These are phyloP conservation scores for Talaromyces rugulosus DNA, from an alignment of 2,329 filamentous ascomycete species.

Conservation along the genomic window DNA sequence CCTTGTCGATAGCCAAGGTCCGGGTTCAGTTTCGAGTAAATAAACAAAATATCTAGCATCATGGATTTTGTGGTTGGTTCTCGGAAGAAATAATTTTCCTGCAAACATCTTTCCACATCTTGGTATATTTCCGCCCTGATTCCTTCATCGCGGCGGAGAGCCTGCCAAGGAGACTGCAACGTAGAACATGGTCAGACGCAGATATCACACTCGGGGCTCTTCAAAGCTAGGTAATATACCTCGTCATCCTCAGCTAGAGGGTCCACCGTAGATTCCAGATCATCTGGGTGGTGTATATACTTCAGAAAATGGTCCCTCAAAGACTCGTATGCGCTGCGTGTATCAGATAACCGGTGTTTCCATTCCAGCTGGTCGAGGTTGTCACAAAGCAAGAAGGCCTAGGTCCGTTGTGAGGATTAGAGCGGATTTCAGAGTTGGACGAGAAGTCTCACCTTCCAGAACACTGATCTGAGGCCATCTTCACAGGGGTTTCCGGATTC, in stretches of 20 bases:
- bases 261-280: slow-evolving; percentile 69
- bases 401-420: slow-evolving; percentile 7
- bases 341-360: slow-evolving; percentile 62
- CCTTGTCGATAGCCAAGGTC: slow-evolving; percentile 91
- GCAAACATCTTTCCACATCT: slow-evolving; percentile 86
- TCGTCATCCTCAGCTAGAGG: slow-evolving; percentile 78
- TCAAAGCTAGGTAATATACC: slow-evolving; percentile 42
- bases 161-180: slow-evolving; percentile 80
- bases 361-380: slow-evolving; percentile 62
- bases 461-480: slow-evolving; percentile 75
- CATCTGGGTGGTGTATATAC: slow-evolving; percentile 79
- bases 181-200: slow-evolving; percentile 20
- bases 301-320: slow-evolving; percentile 71
- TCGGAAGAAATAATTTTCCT: slow-evolving; percentile 87
- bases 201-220: slow-evolving; percentile 27
- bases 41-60: slow-evolving; percentile 84
- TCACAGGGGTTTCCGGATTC: slow-evolving; percentile 60
- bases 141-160: slow-evolving; percentile 76
- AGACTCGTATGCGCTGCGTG: slow-evolving; percentile 69
- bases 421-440: slow-evolving; percentile 5
- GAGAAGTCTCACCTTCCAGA: slow-evolving; percentile 71
- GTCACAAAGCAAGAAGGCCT: slow-evolving; percentile 79
- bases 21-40: slow-evolving; percentile 90
- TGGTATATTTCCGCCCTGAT: slow-evolving; percentile 86
- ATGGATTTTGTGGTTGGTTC: slow-evolving; percentile 71